Evolutionary conservation across 2,329 filamentous ascomycete species (phyloP).

Genomic region (Talaromyces sp.): DNA sequence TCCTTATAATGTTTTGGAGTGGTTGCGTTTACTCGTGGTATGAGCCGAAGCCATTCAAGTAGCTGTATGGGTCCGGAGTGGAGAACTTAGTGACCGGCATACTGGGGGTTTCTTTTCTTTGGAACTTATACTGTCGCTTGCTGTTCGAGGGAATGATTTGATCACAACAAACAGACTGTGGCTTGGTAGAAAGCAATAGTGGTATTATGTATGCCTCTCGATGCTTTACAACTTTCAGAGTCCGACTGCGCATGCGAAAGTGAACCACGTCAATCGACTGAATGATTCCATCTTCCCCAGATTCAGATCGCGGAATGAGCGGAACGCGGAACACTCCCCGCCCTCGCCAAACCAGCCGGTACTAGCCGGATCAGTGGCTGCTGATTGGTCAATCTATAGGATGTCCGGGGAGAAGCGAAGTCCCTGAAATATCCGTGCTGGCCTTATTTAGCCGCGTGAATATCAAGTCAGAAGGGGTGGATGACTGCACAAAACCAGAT

Average conservation of each 20-base stretch:
- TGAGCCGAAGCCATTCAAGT: conserved; percentile 72
- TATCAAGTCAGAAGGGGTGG: neutral
- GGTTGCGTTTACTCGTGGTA: conserved; percentile 64
- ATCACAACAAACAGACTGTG: neutral
- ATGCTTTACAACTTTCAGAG: neutral
- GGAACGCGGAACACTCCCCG: neutral
- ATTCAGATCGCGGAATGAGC: neutral
- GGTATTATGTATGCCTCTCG: neutral
- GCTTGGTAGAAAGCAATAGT: neutral
- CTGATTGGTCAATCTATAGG: neutral
- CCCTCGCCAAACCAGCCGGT: neutral
- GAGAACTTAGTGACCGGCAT: conserved; percentile 65
- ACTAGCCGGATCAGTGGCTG: neutral
- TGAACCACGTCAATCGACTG: neutral
- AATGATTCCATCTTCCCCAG: neutral
- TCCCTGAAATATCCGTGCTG: conserved; percentile 10
- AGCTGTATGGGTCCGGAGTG: conserved; percentile 66
- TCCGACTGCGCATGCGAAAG: neutral
- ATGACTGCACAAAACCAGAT: neutral
- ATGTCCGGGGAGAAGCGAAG: neutral
- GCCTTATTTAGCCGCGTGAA: conserved; percentile 12
- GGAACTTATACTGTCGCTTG: neutral
- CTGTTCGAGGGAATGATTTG: neutral
- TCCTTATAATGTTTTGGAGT: neutral
- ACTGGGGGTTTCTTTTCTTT: conserved; percentile 19